Percentiles rank a stretch among this genome's conserved stretches.
Evolutionary conservation across 2,329 filamentous ascomycete genomes (phyloP).

Genomic region (Botryotinia globosa): DNA sequence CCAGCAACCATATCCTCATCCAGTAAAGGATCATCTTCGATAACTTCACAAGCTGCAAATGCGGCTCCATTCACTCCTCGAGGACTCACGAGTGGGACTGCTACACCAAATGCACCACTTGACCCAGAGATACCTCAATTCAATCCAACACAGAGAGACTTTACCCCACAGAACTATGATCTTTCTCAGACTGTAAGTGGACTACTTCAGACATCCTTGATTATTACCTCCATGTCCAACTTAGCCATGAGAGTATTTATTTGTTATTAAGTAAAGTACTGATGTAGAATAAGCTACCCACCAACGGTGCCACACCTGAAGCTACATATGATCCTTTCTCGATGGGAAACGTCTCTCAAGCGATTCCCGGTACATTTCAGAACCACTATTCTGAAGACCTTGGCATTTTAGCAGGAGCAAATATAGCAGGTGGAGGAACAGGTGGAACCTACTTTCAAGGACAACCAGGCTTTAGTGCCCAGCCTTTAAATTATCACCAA

Average conservation of each 20-base stretch:
- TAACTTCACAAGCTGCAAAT: slow-evolving; percentile 86
- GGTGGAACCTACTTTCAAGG: slow-evolving; percentile 64
- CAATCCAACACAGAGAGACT: slow-evolving; percentile 57
- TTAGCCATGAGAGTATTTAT: neutral
- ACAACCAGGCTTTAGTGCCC: slow-evolving; percentile 51
- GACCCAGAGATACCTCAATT: slow-evolving; percentile 46
- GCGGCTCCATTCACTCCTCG: slow-evolving; percentile 83
- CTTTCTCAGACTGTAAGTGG: slow-evolving; percentile 48
- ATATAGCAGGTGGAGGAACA: slow-evolving; percentile 28
- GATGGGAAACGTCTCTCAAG: slow-evolving; percentile 54
- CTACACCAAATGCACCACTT: slow-evolving; percentile 35
- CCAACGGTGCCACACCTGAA: slow-evolving; percentile 52
- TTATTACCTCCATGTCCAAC: neutral
- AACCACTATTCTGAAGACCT: slow-evolving; percentile 79
- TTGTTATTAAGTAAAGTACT: slow-evolving; percentile 20
- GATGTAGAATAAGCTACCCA: slow-evolving; percentile 37
- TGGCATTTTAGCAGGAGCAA: slow-evolving; percentile 42
- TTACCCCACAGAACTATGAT: slow-evolving; percentile 56
- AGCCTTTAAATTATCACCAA: slow-evolving; percentile 82
- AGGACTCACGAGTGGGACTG: slow-evolving; percentile 43
- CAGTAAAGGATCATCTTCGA: slow-evolving; percentile 64
- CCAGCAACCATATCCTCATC: slow-evolving; percentile 55
- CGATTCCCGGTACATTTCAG: slow-evolving; percentile 51
- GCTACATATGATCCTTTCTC: slow-evolving; percentile 64
- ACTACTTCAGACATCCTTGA: neutral